Base-by-base conservation (phyloP, 495 filamentous ascomycete species). In the Elaphomyces granulatus region DNA sequence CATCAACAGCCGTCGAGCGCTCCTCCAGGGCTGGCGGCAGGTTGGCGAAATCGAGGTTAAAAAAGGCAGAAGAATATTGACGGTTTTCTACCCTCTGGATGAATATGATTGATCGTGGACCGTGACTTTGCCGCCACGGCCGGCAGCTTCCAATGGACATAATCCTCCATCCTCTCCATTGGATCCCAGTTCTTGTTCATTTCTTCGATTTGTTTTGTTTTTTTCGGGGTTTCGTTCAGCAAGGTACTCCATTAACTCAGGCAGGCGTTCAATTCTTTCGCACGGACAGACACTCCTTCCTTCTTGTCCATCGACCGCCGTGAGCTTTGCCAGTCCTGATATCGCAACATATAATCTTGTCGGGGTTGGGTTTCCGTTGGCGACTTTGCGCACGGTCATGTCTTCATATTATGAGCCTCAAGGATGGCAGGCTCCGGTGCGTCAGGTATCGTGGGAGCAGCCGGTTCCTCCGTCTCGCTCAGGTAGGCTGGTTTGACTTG, bases 401-500 rank as follows among this genome's bases (percentile, higher is more conserved):
- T 57, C 54, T 19, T 19, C 41, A 20, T 94, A 88, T 67, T 94
- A 94, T 72, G 85, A 92, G 61, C 74, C 85, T 48, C 77, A 81
- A 55, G 73, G 79, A 55, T 90, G 83, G 84, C 75, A 81, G 45
- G 58, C 74, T 34, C 72, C 72, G 20, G 72, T 71, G 34, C 74
- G 78, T 48, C 72, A 76, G 63, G 62, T 68, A 44, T 74, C 81
- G 34, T 90, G 86, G 75, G 84, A 93, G 39, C 82, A 88, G 52
- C 85, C 80, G 34, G 77, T 77, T 42, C 85, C 84, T 42, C 87
- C 87, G 30, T 82, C 85, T 39, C 80, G 83, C 48, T 93, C 87
- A 57, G 84, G 87, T 84, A 78, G 54, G 61, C 31, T 45, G 20
- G 36, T 37, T 40, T 34, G 16, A 45, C 30, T 41, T 46, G 34